These are phyloP conservation scores for Boletus insuetus DNA, from an alignment of 768 basidiomycete species.

Conservation along the genomic window DNA sequence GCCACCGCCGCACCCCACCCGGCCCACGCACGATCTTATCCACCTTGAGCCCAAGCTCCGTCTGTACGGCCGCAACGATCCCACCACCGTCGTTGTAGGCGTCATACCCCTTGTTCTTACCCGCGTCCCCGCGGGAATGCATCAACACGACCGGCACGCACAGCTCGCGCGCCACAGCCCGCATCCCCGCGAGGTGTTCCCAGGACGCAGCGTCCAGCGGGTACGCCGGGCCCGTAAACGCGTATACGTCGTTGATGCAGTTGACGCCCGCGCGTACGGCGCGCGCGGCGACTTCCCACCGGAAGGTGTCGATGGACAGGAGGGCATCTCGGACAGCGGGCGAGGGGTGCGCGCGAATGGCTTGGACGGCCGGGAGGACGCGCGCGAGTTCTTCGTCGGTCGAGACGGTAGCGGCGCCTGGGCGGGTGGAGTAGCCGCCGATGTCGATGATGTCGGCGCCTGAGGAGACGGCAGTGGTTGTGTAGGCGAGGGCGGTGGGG, in stretches of 20 bases:
- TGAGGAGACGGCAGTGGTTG: constrained; percentile 42
- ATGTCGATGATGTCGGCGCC: constrained; percentile 85
- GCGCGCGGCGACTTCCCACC: constrained; percentile 15
- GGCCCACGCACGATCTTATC: constrained; percentile 59
- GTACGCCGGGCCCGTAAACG: constrained; percentile 66
- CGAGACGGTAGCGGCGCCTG: constrained; percentile 65
- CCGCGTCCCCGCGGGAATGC: constrained; percentile 90
- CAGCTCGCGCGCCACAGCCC: constrained; percentile 55
- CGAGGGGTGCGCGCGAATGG: constrained; percentile 43
- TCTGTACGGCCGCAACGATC: constrained; percentile 64
- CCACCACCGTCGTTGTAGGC: constrained; percentile 41
- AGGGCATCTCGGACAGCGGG: constrained; percentile 12
- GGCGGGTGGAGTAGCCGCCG: constrained; percentile 92
- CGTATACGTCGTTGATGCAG: constrained; percentile 91
- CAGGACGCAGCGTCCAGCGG: constrained; percentile 31
- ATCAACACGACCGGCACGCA: constrained; percentile 85
- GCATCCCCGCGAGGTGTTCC: constrained; percentile 57
- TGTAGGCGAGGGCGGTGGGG: constrained; percentile 53
- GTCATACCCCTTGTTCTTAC: constrained; percentile 64
- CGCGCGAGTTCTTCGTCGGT: constrained; percentile 68
- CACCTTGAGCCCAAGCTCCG: constrained; percentile 71
- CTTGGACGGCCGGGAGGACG: constrained; percentile 67
- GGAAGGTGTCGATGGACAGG: constrained; percentile 30
- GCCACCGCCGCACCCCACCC: constrained; percentile 81
- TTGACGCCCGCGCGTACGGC: constrained; percentile 73